Evolutionary conservation across 345 rosid species (phyloP).

Genomic region (Combretum micranthum): DNA sequence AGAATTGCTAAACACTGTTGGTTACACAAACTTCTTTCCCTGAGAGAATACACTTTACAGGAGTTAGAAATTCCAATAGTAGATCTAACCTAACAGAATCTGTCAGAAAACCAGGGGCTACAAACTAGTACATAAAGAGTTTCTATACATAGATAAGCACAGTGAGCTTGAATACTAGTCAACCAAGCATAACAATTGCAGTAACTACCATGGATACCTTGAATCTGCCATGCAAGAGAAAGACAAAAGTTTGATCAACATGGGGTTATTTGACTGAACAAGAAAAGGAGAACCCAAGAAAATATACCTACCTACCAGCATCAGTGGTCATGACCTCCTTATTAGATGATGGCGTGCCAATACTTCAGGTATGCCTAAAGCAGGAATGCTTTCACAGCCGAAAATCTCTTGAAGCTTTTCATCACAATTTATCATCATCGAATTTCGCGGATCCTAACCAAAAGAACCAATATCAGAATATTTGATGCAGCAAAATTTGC

Average conservation of each 20-base stretch:
- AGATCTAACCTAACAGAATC: slow-evolving; percentile 14
- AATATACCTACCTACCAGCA: slow-evolving; percentile 6
- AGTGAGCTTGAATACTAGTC: background rate
- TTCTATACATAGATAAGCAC: background rate
- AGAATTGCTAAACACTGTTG: background rate
- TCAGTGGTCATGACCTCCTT: slow-evolving; percentile 6
- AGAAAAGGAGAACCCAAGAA: too few relatives aligned
- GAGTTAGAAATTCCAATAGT: slow-evolving; percentile 12
- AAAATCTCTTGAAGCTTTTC: slow-evolving; percentile 24
- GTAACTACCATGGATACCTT: too few relatives aligned
- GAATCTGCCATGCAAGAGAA: too few relatives aligned
- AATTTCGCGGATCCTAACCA: slow-evolving; percentile 21
- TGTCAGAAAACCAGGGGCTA: background rate
- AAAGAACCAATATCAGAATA: background rate
- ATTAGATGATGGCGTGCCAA: slow-evolving; percentile 19
- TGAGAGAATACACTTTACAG: slow-evolving; percentile 6
- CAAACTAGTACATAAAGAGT: background rate
- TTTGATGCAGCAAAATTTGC: background rate
- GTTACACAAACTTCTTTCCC: background rate
- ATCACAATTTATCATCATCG: slow-evolving; percentile 20
- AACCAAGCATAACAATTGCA: too few relatives aligned
- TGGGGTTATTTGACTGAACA: too few relatives aligned
- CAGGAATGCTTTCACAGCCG: slow-evolving; percentile 28
- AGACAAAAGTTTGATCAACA: too few relatives aligned
- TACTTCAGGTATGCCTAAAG: slow-evolving; percentile 22